A percentile compares a stretch with the other conserved stretches of the same genome.
phyloP scores from a whole-genome alignment of 1,284 basidiomycete genomes.

The Neotropicomus parvogracilis region DNA sequence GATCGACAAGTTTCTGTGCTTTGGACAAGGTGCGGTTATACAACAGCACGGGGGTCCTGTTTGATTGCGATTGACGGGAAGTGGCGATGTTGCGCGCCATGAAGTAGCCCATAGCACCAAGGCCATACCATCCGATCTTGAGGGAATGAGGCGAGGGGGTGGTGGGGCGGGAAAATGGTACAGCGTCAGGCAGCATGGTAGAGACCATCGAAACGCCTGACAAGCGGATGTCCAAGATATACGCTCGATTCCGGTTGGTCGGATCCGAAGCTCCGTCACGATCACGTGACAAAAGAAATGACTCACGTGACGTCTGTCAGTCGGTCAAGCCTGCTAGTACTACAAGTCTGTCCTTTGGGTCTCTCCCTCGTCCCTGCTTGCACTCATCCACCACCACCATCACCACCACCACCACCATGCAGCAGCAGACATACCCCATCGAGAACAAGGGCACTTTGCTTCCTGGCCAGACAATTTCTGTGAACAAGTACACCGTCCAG shows the following conservation, averaged over 20 bases:
- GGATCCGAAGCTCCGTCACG: neutral
- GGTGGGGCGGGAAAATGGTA: conserved; percentile 60
- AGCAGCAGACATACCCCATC: conserved; percentile 32
- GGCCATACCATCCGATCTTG: conserved; percentile 60
- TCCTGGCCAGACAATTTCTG: conserved; percentile 83
- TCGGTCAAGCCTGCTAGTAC: neutral
- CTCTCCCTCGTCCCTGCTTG: conserved; percentile 6
- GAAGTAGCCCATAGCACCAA: conserved; percentile 66
- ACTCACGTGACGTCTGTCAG: conserved; percentile 18
- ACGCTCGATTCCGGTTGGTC: neutral
- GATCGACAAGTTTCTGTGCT: conserved; percentile 51
- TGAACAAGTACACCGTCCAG: conserved; percentile 87
- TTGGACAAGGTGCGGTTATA: conserved; percentile 68
- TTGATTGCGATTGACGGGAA: conserved; percentile 38
- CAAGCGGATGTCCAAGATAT: conserved; percentile 8
- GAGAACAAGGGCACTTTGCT: conserved; percentile 61
- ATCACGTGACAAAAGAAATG: conserved; percentile 1
- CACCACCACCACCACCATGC: conserved; percentile 26
- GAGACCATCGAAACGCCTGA: conserved; percentile 4
- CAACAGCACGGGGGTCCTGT: conserved; percentile 50
- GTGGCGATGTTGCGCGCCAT: conserved; percentile 78
- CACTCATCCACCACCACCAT: conserved; percentile 16
- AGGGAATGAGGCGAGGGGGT: conserved; percentile 41
- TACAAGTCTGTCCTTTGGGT: neutral
- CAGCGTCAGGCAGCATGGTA: conserved; percentile 19